phyloP scores from a whole-genome alignment of 805 yeast genomes.

The Saturnispora quitensis region DNA sequence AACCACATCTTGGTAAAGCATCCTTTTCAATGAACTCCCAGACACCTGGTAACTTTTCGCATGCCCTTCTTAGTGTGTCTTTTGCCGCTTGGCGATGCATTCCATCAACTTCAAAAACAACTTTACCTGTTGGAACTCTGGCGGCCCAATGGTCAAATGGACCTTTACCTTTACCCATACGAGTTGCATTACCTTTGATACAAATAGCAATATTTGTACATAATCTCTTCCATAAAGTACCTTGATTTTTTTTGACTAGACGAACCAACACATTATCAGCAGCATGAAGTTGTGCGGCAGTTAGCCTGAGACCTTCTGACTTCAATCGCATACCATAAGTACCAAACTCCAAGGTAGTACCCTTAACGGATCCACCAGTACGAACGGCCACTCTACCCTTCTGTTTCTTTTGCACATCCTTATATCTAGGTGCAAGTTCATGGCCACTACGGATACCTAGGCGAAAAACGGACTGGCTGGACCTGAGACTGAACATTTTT shows the following conservation, averaged over 20 bases:
- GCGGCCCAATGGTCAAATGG: conserved; percentile 96
- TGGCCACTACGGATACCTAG: conserved; percentile 32
- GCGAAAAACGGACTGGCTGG: neutral
- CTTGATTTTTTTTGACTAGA: conserved; percentile 70
- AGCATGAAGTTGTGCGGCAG: conserved; percentile 82
- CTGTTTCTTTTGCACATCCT: conserved; percentile 62
- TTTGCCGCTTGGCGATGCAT: conserved; percentile 85
- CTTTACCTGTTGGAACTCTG: conserved; percentile 92
- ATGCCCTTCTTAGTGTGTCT: conserved; percentile 84
- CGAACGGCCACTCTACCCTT: conserved; percentile 93
- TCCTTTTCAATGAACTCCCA: conserved; percentile 71
- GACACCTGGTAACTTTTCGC: conserved; percentile 84
- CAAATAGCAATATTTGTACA: conserved; percentile 85
- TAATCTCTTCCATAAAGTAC: conserved; percentile 69
- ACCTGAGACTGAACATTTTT: conserved; percentile 6
- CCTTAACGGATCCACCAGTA: conserved; percentile 89
- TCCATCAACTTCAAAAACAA: conserved; percentile 68
- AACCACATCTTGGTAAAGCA: conserved; percentile 63
- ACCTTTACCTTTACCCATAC: conserved; percentile 99
- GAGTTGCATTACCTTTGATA: conserved; percentile 94
- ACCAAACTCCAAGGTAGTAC: conserved; percentile 76
- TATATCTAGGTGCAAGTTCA: conserved; percentile 70
- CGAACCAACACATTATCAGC: conserved; percentile 84
- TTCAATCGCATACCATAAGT: conserved; percentile 78
- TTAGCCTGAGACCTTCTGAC: conserved; percentile 77